These are phyloP conservation scores for Kodamaea ohmeri DNA, from an alignment of 1,139 yeast genomes.

Conservation along the genomic window DNA sequence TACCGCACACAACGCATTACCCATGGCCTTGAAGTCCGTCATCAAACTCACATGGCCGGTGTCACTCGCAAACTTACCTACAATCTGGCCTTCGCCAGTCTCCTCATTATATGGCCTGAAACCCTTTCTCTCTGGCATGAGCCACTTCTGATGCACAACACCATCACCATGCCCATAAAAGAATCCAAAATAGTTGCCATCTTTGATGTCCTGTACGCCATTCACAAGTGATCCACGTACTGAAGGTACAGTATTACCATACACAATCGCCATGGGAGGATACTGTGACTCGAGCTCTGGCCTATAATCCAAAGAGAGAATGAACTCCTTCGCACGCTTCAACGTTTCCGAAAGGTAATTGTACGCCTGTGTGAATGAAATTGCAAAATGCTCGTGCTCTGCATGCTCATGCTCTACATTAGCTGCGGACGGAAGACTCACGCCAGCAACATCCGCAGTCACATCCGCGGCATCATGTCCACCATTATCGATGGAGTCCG, in stretches of 20 bases:
- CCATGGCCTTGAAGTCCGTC: slow-evolving; percentile 72
- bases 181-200: slow-evolving; percentile 73
- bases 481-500: slow-evolving; percentile 1
- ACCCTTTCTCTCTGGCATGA: slow-evolving; percentile 74
- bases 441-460: slow-evolving; percentile 3
- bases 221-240: slow-evolving; percentile 73
- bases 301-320: slow-evolving; percentile 55
- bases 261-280: slow-evolving; percentile 82
- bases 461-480: slow-evolving; percentile 3
- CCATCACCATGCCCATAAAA: slow-evolving; percentile 93
- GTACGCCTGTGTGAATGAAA: slow-evolving; percentile 59
- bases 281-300: slow-evolving; percentile 46
- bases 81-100: slow-evolving; percentile 48
- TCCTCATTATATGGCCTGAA: slow-evolving; percentile 42
- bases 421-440: not conserved
- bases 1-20: slow-evolving; percentile 63
- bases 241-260: slow-evolving; percentile 80
- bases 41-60: slow-evolving; percentile 79
- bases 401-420: slow-evolving; percentile 8
- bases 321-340: slow-evolving; percentile 54
- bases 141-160: slow-evolving; percentile 78
- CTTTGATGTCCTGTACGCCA: slow-evolving; percentile 57
- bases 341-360: slow-evolving; percentile 64
- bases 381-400: slow-evolving; percentile 17
- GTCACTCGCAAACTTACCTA: slow-evolving; percentile 61